Evolutionary conservation across 1,284 basidiomycete genomes (phyloP), one percentile per base, ranked within the genome.

Genomic region (Sporisorium reilianum): DNA sequence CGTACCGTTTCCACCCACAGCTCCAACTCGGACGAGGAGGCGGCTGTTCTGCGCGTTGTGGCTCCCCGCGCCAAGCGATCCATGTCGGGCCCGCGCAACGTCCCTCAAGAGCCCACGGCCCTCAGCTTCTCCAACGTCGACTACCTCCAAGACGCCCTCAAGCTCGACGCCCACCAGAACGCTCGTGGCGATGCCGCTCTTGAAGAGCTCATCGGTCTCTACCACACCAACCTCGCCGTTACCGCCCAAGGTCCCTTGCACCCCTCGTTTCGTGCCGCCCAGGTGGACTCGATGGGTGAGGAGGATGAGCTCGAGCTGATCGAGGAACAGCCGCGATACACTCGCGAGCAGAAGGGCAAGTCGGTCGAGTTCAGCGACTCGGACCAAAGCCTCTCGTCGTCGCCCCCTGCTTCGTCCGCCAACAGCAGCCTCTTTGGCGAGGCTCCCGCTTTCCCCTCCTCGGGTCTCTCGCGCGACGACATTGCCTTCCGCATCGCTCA

Each of bases 121-220:
- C n/a, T 71, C 3, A 48, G 54, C 1, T 72, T 66, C 55, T 28
- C 69, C 20, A 34, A 64, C 46, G 28, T 66, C 25, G 64, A 55
- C 45, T 72, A 72, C 55, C 69, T 72, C 48, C 45, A 72, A 12
- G 55, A 66, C 36, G 69, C 55, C 7, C 64, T 72, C 52, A 72
- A 63, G 59, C 59, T 72, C 38, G 52, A 72, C 36, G 18, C 38
- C 6, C 59, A 59, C 25, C 45, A 58, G n/a, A 45, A 62, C 12
- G 20, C 22, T 9, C 36, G 20, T 20, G 59, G 62, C 20, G 60
- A 55, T 22, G 46, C 45, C 7, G 59, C 54, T 10, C 69, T 72
- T 23, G 50, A 58, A 9, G 69, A 72, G 46, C 69, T 72, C 46
- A 42, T 66, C 51, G 52, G 57, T 48, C 53, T 71, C 38, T 71